A percentile compares a stretch with the other conserved stretches of the same genome.
These are phyloP conservation scores for Aspergillus fumigatus DNA, from an alignment of 2,329 filamentous ascomycete genomes.

Conservation along the genomic window DNA sequence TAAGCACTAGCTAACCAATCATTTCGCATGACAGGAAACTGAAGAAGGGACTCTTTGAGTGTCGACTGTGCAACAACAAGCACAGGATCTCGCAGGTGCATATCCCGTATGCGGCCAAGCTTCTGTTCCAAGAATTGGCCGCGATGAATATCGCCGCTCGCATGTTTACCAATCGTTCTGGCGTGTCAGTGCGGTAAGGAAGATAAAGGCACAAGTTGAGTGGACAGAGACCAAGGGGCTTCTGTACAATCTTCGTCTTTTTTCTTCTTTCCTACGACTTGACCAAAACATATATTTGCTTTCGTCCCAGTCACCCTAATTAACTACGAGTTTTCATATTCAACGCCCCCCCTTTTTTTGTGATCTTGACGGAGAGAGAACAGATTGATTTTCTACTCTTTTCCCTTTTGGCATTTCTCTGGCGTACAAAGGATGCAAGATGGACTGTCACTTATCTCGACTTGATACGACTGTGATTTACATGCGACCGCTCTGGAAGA, in stretches of 20 bases:
- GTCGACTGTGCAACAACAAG: slow-evolving; percentile 97
- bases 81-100: slow-evolving; percentile 97
- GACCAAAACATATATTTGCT: slow-evolving; percentile 1
- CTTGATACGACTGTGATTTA: slow-evolving; percentile 6
- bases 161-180: slow-evolving; percentile 77
- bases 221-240: background rate
- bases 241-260: slow-evolving; percentile 3
- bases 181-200: slow-evolving; percentile 39
- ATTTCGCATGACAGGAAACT: slow-evolving; percentile 61
- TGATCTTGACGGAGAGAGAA: slow-evolving; percentile 14
- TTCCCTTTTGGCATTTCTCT: slow-evolving; percentile 18
- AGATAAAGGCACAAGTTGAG: background rate
- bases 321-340: background rate
- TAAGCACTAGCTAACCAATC: slow-evolving; percentile 22
- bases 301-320: background rate
- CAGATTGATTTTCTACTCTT: slow-evolving; percentile 3
- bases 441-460: slow-evolving; percentile 6
- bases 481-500: background rate
- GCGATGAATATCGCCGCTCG: slow-evolving; percentile 98
- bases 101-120: slow-evolving; percentile 95
- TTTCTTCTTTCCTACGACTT: slow-evolving; percentile 2
- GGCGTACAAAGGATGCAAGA: slow-evolving; percentile 21
- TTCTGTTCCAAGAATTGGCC: slow-evolving; percentile 96
- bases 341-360: background rate
- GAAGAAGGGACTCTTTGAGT: slow-evolving; percentile 94